These are phyloP conservation scores for Domatiomyces catenatus DNA, from an alignment of 2,329 filamentous ascomycete species.

Conservation along the genomic window DNA sequence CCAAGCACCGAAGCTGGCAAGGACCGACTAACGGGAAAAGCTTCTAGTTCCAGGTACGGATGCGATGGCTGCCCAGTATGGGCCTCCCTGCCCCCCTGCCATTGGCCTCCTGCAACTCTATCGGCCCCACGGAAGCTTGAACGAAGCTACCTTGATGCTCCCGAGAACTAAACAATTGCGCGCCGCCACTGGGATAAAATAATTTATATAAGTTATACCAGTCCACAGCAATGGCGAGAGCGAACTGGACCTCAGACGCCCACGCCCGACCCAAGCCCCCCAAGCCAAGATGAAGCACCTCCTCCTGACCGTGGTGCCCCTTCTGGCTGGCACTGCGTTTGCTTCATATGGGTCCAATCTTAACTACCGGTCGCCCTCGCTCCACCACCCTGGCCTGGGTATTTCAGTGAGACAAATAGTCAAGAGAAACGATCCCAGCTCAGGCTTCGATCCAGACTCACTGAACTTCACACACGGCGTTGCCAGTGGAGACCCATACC, in stretches of 20 bases:
- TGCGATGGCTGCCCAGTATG: not conserved
- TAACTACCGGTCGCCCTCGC: conserved; percentile 53
- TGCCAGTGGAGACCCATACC: conserved; percentile 32
- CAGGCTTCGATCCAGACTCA: conserved; percentile 29
- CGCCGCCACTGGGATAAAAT: too few species aligned
- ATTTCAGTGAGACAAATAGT: conserved; percentile 49
- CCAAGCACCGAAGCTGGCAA: not conserved
- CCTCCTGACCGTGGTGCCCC: not conserved
- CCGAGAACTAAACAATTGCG: too few species aligned
- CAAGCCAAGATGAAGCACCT: not conserved
- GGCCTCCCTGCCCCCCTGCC: not conserved
- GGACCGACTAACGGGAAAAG: not conserved
- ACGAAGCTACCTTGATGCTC: too few species aligned
- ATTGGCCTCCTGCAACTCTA: not conserved
- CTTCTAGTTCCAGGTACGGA: not conserved
- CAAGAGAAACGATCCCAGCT: conserved; percentile 36
- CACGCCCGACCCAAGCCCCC: not conserved
- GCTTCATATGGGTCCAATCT: conserved; percentile 33
- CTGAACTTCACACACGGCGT: conserved; percentile 52
- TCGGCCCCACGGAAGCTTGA: not conserved
- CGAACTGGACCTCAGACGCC: too few species aligned
- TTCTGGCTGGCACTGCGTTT: conserved; percentile 1
- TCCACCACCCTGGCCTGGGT: conserved; percentile 47
- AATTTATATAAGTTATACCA: too few species aligned
- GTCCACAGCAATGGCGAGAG: too few species aligned